Conservation (phyloP, 1,284 basidiomycete genomes). For the Anthracocystis setariae region DNA sequence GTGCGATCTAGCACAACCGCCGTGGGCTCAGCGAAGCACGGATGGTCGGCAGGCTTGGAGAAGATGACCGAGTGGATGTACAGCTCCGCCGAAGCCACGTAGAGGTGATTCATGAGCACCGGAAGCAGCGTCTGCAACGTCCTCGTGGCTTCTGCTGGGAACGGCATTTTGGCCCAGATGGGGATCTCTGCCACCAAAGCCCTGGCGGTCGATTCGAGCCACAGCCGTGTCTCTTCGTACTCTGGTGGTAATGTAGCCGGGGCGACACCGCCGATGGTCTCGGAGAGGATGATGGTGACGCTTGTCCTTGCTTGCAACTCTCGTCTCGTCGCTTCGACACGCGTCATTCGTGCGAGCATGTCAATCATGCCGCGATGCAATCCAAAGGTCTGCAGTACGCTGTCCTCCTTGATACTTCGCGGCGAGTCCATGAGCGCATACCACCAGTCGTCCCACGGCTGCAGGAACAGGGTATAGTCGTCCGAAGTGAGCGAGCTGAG, state of each 20-base stretch:
- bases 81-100: conserved; percentile 42
- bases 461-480: conserved; percentile 41
- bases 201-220: conserved; percentile 41
- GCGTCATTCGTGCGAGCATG: conserved; percentile 43
- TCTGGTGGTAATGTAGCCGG: conserved; percentile 36
- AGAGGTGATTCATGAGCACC: conserved; percentile 43
- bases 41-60: conserved; percentile 41
- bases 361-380: conserved; percentile 47
- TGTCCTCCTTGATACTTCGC: conserved; percentile 41
- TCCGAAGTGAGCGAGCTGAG: conserved; percentile 46
- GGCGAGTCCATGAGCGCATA: conserved; percentile 43
- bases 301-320: conserved; percentile 36
- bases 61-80: conserved; percentile 50
- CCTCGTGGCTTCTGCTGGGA: conserved; percentile 30
- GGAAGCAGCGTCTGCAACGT: conserved; percentile 31
- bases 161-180: conserved; percentile 41
- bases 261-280: conserved; percentile 21
- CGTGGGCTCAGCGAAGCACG: conserved; percentile 33
- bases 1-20: conserved; percentile 35
- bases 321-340: conserved; percentile 37
- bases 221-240: conserved; percentile 43
- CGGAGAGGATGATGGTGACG: conserved; percentile 41
- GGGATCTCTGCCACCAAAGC: conserved; percentile 41
- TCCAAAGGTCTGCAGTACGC: conserved; percentile 43
- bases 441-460: conserved; percentile 52